Conservation (phyloP, 139 green algal species). For the Chlamydomonas urium region DNA sequence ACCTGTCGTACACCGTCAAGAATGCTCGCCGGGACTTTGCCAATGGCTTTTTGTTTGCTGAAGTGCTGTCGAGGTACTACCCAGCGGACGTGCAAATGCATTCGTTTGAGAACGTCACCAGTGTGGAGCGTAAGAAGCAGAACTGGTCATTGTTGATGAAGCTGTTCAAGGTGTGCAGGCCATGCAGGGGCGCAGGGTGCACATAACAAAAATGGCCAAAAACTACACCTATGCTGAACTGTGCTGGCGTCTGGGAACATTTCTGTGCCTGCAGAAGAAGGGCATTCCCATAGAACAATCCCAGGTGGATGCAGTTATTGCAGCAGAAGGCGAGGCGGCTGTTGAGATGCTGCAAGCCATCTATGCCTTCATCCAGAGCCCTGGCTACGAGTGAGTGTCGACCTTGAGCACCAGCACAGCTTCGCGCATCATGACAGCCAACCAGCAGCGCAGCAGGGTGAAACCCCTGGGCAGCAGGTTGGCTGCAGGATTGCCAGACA, state of each 20-base stretch:
- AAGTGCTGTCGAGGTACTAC: constrained; percentile 65
- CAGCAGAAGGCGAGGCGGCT: constrained; percentile 43
- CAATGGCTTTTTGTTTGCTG: constrained; percentile 67
- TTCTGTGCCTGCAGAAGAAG: constrained; percentile 43
- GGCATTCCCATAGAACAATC: constrained; percentile 40
- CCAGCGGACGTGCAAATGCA: constrained; percentile 67
- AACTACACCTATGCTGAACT: too few species aligned
- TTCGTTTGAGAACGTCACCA: constrained; percentile 64
- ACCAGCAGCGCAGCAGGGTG: too few species aligned
- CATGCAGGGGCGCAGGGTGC: constrained; percentile 6
- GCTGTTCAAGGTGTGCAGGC: constrained; percentile 54
- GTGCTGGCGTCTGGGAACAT: too few species aligned
- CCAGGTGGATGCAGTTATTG: constrained; percentile 49
- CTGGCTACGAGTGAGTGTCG: constrained; percentile 21
- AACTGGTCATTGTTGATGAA: constrained; percentile 67
- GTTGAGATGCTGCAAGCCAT: constrained; percentile 46
- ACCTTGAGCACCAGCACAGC: too few species aligned
- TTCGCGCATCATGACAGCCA: too few species aligned
- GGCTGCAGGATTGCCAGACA: too few species aligned
- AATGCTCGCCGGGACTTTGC: constrained; percentile 22
- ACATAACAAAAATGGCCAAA: too few species aligned
- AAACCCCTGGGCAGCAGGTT: too few species aligned
- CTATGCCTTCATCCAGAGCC: constrained; percentile 52
- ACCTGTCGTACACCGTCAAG: constrained; percentile 18
- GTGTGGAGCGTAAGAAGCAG: constrained; percentile 55